A percentile compares a stretch with the other conserved stretches of the same genome.
These are phyloP conservation scores for Globisporangium perplexum DNA, from an alignment of 352 stramenopile species.

Conservation along the genomic window DNA sequence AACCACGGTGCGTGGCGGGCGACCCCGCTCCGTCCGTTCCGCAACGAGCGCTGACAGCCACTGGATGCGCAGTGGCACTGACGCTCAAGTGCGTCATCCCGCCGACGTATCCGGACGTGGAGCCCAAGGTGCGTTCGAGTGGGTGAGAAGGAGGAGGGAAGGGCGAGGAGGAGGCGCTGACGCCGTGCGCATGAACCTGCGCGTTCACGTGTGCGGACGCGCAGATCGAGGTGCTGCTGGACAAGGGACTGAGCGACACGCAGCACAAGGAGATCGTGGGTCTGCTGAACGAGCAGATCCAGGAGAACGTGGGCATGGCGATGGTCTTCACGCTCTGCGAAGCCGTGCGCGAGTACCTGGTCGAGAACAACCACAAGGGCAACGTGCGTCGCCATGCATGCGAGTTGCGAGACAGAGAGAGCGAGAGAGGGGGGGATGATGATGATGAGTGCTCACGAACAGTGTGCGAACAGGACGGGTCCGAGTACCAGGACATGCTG, in stretches of 20 bases:
- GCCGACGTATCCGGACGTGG: conserved; percentile 72
- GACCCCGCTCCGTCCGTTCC: not conserved
- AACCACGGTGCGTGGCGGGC: conserved; percentile 54
- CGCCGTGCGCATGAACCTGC: not conserved
- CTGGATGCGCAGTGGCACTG: conserved; percentile 42
- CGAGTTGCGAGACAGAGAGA: not conserved
- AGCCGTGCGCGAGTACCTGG: conserved; percentile 77
- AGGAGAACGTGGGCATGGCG: conserved; percentile 82
- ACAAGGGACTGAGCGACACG: conserved; percentile 73
- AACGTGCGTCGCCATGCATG: conserved; percentile 39
- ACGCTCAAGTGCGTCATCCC: conserved; percentile 73
- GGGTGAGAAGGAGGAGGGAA: not conserved
- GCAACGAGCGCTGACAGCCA: not conserved
- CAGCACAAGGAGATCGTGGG: conserved; percentile 76
- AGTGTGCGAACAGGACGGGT: conserved; percentile 52
- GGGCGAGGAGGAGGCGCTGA: not conserved
- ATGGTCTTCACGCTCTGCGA: conserved; percentile 87
- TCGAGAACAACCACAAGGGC: conserved; percentile 85
- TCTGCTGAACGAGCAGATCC: conserved; percentile 55
- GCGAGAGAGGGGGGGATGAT: not conserved
- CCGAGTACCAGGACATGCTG: conserved; percentile 87
- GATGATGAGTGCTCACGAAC: not conserved
- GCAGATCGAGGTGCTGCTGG: conserved; percentile 66
- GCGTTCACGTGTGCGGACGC: too few relatives aligned
- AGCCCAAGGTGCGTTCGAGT: conserved; percentile 34